Evolutionary conservation across 139 green algal genomes (phyloP), one percentile per base, ranked within the genome.

Genomic region (Coelastrella sp.): DNA sequence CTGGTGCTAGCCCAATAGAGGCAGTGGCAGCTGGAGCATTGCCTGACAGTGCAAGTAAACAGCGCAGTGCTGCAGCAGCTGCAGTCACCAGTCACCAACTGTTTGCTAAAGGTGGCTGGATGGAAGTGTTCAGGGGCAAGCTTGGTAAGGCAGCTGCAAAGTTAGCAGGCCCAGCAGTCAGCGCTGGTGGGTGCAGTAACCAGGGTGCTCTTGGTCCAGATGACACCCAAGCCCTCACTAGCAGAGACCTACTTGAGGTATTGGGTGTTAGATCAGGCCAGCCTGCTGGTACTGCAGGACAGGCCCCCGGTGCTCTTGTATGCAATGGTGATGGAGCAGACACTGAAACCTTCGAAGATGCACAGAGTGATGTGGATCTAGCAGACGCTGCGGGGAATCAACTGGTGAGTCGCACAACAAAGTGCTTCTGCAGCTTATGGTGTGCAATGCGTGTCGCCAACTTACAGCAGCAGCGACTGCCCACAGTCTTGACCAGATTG

Each of bases 61-160:
- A 80, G 51, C 50, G 34, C 32, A 8, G 21, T 25, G 34, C 51
- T 23, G 51, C 75, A 63, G 72, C 72, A 32, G 72, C 72, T 19
- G 51, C 75, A 53, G 75, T 53, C 21, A 82, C n/a, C 35, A 82
- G 25, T 35, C 75, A 82, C 51, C 75, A 82, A 53, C 75, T 82
- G 21, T 82, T 82, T 71, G 75, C 53, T 11, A 63, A 63, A 9
- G 75, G 75, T 41, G 75, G 75, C 6, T 82, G 75, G 75, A 82
- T 82, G 75, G 75, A 82, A 25, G 53, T 82, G 35, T 82, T 82
- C 8, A 34, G 75, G 17, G 75, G 75, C 5, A 82, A 82, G 75
- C 53, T 82, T 25, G 75, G 75, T 11, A 82, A 82, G n/a, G 75
- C 75, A 40, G 75, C 75, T 17, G 75, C 75, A 2, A 82, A 82